phyloP scores from a whole-genome alignment of 257 asterid species.

The Parsonsia alboflavescens region DNA sequence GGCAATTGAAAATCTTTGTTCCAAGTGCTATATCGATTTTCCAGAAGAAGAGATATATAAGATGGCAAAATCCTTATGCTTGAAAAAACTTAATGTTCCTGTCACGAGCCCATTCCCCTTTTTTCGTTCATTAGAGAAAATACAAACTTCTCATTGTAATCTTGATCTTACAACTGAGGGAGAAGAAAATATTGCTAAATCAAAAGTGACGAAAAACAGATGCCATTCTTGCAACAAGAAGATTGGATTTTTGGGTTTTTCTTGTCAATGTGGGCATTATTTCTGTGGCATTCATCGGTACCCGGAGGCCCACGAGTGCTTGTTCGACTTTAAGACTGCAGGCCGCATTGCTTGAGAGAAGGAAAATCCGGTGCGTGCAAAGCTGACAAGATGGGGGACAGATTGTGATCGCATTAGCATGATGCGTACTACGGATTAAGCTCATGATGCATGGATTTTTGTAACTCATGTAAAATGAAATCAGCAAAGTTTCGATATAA shows the following conservation, averaged over 20 bases:
- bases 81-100: not conserved
- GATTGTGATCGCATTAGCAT: constrained; percentile 5
- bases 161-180: too few relatives aligned
- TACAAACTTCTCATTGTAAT: not conserved
- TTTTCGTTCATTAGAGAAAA: not conserved
- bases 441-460: too few relatives aligned
- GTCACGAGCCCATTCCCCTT: not conserved
- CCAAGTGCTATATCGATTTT: not conserved
- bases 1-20: not conserved
- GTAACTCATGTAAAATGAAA: too few relatives aligned
- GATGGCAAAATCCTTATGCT: too few relatives aligned
- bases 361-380: constrained; percentile 27
- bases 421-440: too few relatives aligned
- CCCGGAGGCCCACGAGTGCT: constrained; percentile 35
- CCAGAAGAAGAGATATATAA: not conserved
- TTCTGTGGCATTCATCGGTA: constrained; percentile 31
- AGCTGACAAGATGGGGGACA: constrained; percentile 18
- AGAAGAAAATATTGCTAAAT: too few relatives aligned
- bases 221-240: constrained; percentile 31
- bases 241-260: constrained; percentile 23
- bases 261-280: constrained; percentile 24
- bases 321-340: constrained; percentile 19
- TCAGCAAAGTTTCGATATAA: too few relatives aligned
- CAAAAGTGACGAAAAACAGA: too few relatives aligned
- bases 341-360: constrained; percentile 17